Percentiles rank a stretch among this genome's conserved stretches.
phyloP scores from a whole-genome alignment of 2,329 filamentous ascomycete species.

The Zymoseptoria passerinii region DNA sequence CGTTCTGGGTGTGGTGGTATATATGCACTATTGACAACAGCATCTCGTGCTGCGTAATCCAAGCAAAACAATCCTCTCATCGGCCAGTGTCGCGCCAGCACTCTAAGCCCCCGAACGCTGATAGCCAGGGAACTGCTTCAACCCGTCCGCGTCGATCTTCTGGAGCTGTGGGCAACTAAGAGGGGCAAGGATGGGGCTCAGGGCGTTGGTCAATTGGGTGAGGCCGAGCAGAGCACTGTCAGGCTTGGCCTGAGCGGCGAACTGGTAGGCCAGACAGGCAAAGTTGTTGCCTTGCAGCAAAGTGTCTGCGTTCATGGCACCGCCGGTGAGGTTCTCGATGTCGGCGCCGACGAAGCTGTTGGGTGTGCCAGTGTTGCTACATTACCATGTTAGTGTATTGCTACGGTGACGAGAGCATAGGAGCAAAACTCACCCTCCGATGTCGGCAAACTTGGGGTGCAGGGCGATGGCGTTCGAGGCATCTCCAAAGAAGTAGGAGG shows the following conservation, averaged over 20 bases:
- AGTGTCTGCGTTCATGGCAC: constrained; percentile 14
- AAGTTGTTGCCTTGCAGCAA: constrained; percentile 31
- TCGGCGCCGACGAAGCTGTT: constrained; percentile 21
- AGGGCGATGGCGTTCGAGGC: constrained; percentile 14
- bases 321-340: constrained; percentile 22
- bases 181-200: background rate
- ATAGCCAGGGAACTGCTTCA: constrained; percentile 10
- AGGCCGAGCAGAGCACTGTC: constrained; percentile 5
- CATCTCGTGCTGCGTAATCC: background rate
- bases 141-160: constrained; percentile 1
- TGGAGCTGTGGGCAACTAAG: constrained; percentile 6
- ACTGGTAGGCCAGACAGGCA: constrained; percentile 27
- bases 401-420: background rate
- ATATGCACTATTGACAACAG: background rate
- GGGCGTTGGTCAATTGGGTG: constrained; percentile 5
- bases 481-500: constrained; percentile 25
- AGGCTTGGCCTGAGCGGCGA: constrained; percentile 9
- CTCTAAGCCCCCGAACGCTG: background rate
- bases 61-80: background rate
- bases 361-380: constrained; percentile 16
- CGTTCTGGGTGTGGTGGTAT: too few relatives aligned
- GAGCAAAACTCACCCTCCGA: constrained; percentile 23
- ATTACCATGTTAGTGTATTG: background rate
- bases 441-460: constrained; percentile 26
- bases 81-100: background rate